Evolutionary conservation across 2,329 filamentous ascomycete genomes (phyloP).

Genomic region (Aspergillus melleus): DNA sequence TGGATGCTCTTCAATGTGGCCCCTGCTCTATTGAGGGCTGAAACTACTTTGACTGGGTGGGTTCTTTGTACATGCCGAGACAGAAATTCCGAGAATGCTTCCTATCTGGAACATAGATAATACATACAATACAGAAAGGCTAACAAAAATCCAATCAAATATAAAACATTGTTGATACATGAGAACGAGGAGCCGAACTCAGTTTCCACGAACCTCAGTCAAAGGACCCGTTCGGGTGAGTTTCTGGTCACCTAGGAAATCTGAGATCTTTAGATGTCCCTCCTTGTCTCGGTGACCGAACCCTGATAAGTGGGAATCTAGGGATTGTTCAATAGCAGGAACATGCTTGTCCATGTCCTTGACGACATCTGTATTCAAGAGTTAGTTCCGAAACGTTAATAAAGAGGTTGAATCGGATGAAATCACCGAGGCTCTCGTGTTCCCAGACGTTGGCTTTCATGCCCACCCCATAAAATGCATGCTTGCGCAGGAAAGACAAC

Average conservation of each 20-base stretch:
- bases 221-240: background rate
- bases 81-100: too few relatives aligned
- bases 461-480: slow-evolving; percentile 92
- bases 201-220: background rate
- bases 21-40: too few relatives aligned
- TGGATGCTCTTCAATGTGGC: too few relatives aligned
- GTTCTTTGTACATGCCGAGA: background rate
- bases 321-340: slow-evolving; percentile 39
- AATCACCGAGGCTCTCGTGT: slow-evolving; percentile 69
- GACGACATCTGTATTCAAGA: slow-evolving; percentile 37
- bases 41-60: too few relatives aligned
- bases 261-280: background rate
- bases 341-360: slow-evolving; percentile 42
- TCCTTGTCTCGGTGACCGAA: slow-evolving; percentile 34
- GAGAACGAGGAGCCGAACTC: background rate
- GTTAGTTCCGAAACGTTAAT: slow-evolving; percentile 1
- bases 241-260: background rate
- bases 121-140: background rate
- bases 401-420: background rate
- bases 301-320: slow-evolving; percentile 41
- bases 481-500: slow-evolving; percentile 88
- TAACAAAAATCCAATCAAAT: background rate
- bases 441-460: slow-evolving; percentile 99
- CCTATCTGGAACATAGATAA: too few relatives aligned
- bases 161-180: background rate